Evolutionary conservation across 441 rosid genomes (phyloP).

Genomic region (Erodium moschatum): DNA sequence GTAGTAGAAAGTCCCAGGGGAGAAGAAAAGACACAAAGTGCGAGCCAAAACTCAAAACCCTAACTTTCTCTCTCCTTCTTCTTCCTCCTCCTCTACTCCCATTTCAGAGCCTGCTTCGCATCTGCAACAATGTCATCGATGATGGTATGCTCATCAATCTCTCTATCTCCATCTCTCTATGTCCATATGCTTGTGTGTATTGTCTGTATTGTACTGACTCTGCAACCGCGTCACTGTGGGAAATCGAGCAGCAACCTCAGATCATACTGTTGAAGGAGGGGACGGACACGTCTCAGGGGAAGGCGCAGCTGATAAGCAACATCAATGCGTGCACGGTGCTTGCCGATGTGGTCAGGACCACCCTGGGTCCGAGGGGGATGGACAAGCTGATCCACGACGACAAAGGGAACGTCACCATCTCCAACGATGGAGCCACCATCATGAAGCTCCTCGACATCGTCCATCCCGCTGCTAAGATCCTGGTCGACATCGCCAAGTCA

Average conservation of each 20-base stretch:
- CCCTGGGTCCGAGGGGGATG: slow-evolving; percentile 96
- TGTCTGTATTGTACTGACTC: slow-evolving; percentile 1
- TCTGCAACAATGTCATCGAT: slow-evolving; percentile 59
- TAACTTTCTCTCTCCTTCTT: slow-evolving; percentile 4
- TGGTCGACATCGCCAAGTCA: slow-evolving; percentile 94
- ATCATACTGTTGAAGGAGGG: slow-evolving; percentile 96
- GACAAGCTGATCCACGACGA: slow-evolving; percentile 96
- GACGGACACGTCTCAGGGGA: slow-evolving; percentile 91
- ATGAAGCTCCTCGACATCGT: slow-evolving; percentile 94
- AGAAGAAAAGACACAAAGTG: too few relatives aligned
- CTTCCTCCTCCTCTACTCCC: background rate
- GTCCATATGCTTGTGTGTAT: background rate
- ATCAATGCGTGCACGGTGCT: slow-evolving; percentile 90
- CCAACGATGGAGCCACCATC: slow-evolving; percentile 96
- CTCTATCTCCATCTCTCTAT: background rate
- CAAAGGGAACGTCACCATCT: slow-evolving; percentile 83
- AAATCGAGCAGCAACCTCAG: slow-evolving; percentile 82
- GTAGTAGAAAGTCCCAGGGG: background rate
- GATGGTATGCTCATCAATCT: slow-evolving; percentile 43
- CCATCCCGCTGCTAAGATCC: slow-evolving; percentile 97
- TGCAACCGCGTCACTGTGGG: background rate
- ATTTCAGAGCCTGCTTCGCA: background rate
- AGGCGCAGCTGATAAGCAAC: slow-evolving; percentile 84
- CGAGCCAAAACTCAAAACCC: slow-evolving; percentile 13
- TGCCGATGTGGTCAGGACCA: slow-evolving; percentile 77